Conservation (phyloP, 2,329 filamentous ascomycete genomes). For the Penicillium sp. region DNA sequence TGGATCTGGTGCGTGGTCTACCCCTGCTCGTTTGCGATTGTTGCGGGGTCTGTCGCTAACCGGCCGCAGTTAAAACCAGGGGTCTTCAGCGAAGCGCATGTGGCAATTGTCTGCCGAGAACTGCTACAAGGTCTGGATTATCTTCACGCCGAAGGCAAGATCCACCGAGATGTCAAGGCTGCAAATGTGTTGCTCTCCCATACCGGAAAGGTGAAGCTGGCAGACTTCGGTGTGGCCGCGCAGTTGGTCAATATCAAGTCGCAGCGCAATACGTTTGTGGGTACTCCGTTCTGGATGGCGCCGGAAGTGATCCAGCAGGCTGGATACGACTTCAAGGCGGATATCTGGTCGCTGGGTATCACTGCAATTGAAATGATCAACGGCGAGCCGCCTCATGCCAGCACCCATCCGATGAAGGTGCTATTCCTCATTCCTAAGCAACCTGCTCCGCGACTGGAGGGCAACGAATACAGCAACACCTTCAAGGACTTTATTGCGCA, state of each 20-base stretch:
- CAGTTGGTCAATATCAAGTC: conserved; percentile 98
- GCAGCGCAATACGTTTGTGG: conserved; percentile 93
- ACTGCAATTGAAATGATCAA: conserved; percentile 85
- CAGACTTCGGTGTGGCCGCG: conserved; percentile 94
- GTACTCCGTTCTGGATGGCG: conserved; percentile 96
- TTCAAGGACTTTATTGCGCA: conserved; percentile 92
- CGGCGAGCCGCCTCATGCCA: conserved; percentile 80
- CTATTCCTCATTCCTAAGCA: conserved; percentile 88
- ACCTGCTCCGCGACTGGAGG: conserved; percentile 75
- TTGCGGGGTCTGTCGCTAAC: conserved; percentile 15
- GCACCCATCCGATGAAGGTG: conserved; percentile 89
- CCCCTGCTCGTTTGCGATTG: neutral
- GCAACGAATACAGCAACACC: conserved; percentile 71
- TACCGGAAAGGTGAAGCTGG: conserved; percentile 85
- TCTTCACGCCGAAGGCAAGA: conserved; percentile 87
- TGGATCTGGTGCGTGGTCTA: conserved; percentile 67
- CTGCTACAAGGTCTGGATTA: conserved; percentile 87
- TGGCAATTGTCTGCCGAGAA: conserved; percentile 90
- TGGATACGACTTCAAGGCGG: conserved; percentile 78
- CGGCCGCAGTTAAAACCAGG: conserved; percentile 72
- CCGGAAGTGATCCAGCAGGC: conserved; percentile 90
- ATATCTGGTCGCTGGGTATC: conserved; percentile 90
- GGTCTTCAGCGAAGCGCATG: conserved; percentile 80
- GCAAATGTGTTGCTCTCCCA: conserved; percentile 93
- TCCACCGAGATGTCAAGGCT: conserved; percentile 94